Base-by-base conservation (phyloP, 2,329 filamentous ascomycete genomes). In the Daldinia sp. region DNA sequence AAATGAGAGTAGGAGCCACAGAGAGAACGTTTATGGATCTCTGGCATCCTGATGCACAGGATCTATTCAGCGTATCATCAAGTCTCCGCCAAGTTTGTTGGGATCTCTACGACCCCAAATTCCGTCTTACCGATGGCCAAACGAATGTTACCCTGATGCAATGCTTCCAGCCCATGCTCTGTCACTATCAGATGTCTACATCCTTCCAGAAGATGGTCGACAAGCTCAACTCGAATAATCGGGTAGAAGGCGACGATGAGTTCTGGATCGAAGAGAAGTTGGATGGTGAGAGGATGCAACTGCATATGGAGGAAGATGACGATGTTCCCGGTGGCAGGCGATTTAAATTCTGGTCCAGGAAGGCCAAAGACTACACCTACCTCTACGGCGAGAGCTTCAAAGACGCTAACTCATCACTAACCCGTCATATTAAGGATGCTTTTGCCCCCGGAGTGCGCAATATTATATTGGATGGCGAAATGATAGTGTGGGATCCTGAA, bases 241-340 rank as follows among this genome's bases (percentile, higher is more conserved):
- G 87, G 0, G 90, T 88, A 0, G 87, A 90, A 26, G 89, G 93
- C 0, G 90, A 97, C 59, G 84, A 86, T 0, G 89, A 92, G 7
- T 99, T 97, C 76, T 98, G 94, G 94, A 96, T 98, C 54, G 96
- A 99, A 79, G 96, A 99, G 81, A 99, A 99, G 80, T 84, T 99
- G 7, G 96, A 99, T 73, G 96, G 96, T 1, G 96, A 99, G 81
- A 89, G 96, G 28, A 98, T 99, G 91, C 96, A 99, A 79, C 86
- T 99, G 78, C 96, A 99, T 79, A 94, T 98, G 92, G 80, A 88
- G 12, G 85, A 92, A 64, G 93, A 98, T 72, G 82, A 89, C 3
- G 81, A 79, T 0, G 82, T 89, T 0, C 86, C 88, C 0, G 93
- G 94, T 0, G 93, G 93, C 0, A 89, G 85, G 63, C 85, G 84